Conservation (phyloP, 352 stramenopile species). For the Halophytophthora batemanensis region DNA sequence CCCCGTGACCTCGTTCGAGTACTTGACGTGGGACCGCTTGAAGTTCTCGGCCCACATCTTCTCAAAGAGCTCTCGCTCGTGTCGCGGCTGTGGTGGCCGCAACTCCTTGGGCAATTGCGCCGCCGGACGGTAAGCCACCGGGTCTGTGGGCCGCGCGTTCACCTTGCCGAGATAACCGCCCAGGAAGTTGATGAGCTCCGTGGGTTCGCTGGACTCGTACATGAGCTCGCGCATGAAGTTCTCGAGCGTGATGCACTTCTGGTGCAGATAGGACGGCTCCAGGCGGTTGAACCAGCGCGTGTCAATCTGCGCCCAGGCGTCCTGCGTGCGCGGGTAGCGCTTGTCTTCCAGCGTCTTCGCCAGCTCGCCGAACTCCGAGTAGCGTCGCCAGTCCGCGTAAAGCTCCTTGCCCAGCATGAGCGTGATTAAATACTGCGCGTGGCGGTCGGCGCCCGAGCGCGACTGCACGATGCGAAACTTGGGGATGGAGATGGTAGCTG, state of each 20-base stretch:
- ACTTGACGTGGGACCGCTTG: conserved; percentile 84
- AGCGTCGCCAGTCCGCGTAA: conserved; percentile 84
- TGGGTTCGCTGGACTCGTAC: conserved; percentile 83
- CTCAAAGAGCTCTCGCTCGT: conserved; percentile 95
- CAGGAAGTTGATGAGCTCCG: conserved; percentile 76
- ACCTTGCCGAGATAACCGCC: conserved; percentile 75
- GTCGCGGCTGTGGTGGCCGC: conserved; percentile 90
- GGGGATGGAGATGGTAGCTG: conserved; percentile 75
- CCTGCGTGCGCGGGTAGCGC: conserved; percentile 56
- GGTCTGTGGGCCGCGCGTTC: conserved; percentile 69
- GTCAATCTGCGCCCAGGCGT: conserved; percentile 73
- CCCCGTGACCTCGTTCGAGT: conserved; percentile 27
- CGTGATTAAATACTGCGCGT: conserved; percentile 87
- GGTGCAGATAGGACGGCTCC: conserved; percentile 83
- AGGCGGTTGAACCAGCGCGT: conserved; percentile 87
- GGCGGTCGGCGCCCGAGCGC: conserved; percentile 69
- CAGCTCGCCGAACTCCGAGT: conserved; percentile 86
- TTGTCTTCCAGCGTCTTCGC: conserved; percentile 70
- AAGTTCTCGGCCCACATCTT: conserved; percentile 98
- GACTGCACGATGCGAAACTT: conserved; percentile 89
- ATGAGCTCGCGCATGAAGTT: conserved; percentile 88
- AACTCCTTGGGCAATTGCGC: conserved; percentile 84
- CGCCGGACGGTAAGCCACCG: conserved; percentile 54
- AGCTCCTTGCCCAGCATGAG: conserved; percentile 85
- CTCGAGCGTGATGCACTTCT: conserved; percentile 87